Conservation (phyloP, 2,329 filamentous ascomycete genomes). For the Clathrospora elynae region DNA sequence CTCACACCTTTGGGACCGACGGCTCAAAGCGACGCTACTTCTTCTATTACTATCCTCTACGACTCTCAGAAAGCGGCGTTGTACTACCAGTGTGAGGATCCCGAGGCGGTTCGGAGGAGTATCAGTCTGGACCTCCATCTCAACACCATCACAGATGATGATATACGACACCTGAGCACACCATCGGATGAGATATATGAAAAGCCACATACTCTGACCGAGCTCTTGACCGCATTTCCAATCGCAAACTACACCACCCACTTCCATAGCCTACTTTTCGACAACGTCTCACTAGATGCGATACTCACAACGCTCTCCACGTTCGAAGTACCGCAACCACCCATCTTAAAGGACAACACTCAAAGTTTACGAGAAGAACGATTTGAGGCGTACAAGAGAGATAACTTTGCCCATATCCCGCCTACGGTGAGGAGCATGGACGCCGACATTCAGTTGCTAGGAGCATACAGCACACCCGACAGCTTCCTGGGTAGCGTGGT, state of each 20-base stretch:
- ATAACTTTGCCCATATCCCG: constrained; percentile 9
- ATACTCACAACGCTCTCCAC: constrained; percentile 3
- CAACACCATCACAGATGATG: constrained; percentile 8
- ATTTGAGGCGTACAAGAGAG: not conserved
- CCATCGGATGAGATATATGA: not conserved
- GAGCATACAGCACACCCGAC: not conserved
- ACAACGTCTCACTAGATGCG: not conserved
- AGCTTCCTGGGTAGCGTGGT: constrained; percentile 6
- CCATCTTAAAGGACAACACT: not conserved
- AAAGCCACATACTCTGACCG: not conserved
- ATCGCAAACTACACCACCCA: not conserved
- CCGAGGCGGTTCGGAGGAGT: constrained; percentile 10
- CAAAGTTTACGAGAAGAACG: not conserved
- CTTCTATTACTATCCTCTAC: constrained; percentile 15
- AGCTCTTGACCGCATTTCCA: constrained; percentile 3
- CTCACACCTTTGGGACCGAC: not conserved
- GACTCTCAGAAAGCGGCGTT: constrained; percentile 12
- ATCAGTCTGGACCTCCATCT: constrained; percentile 19
- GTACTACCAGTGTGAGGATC: constrained; percentile 17
- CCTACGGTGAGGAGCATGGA: not conserved
- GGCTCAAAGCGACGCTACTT: not conserved
- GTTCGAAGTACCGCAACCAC: not conserved
- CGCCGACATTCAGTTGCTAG: constrained; percentile 7
- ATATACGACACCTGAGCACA: not conserved
- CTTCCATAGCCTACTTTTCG: constrained; percentile 16